Evolutionary conservation across 352 stramenopile species (phyloP), one percentile per base, ranked within the genome.

Genomic region (Aphanomyces invadans): DNA sequence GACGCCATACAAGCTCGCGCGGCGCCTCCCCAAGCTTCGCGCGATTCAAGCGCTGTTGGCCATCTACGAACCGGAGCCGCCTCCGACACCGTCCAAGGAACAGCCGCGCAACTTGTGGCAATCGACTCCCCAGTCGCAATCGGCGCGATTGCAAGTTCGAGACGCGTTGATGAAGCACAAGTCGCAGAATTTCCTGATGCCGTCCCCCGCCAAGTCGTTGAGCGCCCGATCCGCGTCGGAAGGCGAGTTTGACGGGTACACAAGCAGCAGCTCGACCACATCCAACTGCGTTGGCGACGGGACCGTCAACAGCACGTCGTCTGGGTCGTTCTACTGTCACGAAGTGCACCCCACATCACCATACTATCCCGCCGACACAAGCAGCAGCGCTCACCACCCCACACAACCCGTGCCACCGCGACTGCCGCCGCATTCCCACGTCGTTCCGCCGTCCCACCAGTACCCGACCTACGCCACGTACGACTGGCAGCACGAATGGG

Each of bases 1-100:
- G 32, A 92, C 79, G 4, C 70, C 86, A 1, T 82, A 87, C 42
- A 79, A 90, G 38, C 67, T 90, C 12, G 83, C 83, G 1, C 54
- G 82, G 36, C 73, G 77, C 0, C 78, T 48, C 4, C 21, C 45
- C 60, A 67, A 67, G 29, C 12, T 28, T 31, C 60, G 60, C 19
- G 60, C 60, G 23, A 67, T 67, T 26, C 60, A 67, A 59, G 60
- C 60, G n/a, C 49, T 67, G 19, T 26, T 67, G 10, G 60, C 60
- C 2, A 67, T 51, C 10, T 67, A 67, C 49, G 60, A 67, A 31
- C 60, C 60, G n/a, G 60, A 67, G 28, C 55, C 55, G 15, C 29
- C 33, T 4, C 60, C 60, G 33, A 48, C 26, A 12, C 55, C 55
- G 2, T 29, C 19, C 25, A 52, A 48, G 25, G 60, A 67, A 25